These are phyloP conservation scores for Hypoxylon sp. DNA, from an alignment of 2,329 filamentous ascomycete genomes.

Conservation along the genomic window DNA sequence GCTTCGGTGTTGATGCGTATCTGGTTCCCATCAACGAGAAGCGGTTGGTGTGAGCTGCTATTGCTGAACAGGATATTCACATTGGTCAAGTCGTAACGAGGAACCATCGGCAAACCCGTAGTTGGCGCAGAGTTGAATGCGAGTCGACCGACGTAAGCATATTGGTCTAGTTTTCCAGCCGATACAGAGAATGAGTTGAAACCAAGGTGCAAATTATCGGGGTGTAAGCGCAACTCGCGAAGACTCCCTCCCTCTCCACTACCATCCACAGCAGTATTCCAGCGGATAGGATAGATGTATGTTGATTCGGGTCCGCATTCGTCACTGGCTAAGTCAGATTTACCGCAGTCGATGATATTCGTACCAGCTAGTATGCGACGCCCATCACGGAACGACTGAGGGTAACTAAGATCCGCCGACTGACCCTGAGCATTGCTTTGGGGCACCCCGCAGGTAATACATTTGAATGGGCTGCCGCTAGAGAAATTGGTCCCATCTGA, in stretches of 20 bases:
- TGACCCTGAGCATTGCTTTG: conserved; percentile 43
- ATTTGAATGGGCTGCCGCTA: conserved; percentile 58
- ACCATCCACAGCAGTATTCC: conserved; percentile 47
- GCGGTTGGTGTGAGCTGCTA: conserved; percentile 21
- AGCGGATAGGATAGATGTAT: conserved; percentile 53
- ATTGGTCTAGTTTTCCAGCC: conserved; percentile 39
- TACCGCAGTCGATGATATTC: conserved; percentile 51
- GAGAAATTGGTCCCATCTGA: conserved; percentile 51
- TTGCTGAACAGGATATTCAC: conserved; percentile 49
- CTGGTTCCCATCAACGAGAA: conserved; percentile 41
- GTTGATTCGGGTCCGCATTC: conserved; percentile 50
- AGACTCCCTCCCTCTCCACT: conserved; percentile 45
- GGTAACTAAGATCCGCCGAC: conserved; percentile 48
- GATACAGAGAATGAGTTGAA: conserved; percentile 50
- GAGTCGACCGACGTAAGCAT: conserved; percentile 50
- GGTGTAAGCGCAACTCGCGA: conserved; percentile 56
- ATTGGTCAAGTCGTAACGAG: conserved; percentile 52
- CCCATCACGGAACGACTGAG: conserved; percentile 53
- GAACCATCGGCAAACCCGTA: conserved; percentile 42
- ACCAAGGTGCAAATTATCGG: conserved; percentile 54
- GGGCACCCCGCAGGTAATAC: conserved; percentile 55
- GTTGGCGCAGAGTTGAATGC: conserved; percentile 50
- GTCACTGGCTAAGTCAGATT: conserved; percentile 45
- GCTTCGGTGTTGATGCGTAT: conserved; percentile 45
- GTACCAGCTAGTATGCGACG: conserved; percentile 47